Percentiles rank a stretch among this genome's conserved stretches.
Conservation (phyloP, 140 eudicot genomes). For the Bidens hawaiensis region DNA sequence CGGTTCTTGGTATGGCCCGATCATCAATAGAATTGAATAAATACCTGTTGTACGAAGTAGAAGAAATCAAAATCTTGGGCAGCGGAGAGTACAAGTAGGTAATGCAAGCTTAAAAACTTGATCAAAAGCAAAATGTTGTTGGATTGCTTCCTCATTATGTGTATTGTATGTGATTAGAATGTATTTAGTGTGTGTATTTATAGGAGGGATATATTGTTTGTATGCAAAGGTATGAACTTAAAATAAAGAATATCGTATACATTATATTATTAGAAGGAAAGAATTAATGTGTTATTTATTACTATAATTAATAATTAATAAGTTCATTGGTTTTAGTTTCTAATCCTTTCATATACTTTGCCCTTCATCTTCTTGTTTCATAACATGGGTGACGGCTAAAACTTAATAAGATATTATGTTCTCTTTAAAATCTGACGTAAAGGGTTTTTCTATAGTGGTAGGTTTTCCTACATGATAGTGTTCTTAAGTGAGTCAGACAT, state of each 20-base stretch:
- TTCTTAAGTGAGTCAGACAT: too few species aligned
- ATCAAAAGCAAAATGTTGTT: constrained; percentile 16
- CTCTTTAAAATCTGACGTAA: too few species aligned
- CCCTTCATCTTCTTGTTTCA: too few species aligned
- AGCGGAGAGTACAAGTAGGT: constrained; percentile 29
- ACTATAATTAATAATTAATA: too few species aligned
- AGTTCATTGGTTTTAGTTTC: too few species aligned
- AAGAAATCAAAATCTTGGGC: constrained; percentile 57
- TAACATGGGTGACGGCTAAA: too few species aligned
- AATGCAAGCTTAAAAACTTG: constrained; percentile 30
- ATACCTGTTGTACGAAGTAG: constrained; percentile 58
- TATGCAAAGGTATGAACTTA: constrained; percentile 13
- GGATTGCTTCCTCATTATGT: background rate
- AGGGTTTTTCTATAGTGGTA: too few species aligned
- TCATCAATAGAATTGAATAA: too few species aligned
- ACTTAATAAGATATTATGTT: too few species aligned
- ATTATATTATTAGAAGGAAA: too few species aligned
- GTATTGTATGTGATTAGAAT: constrained; percentile 8
- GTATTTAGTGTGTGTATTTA: constrained; percentile 12
- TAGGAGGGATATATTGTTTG: constrained; percentile 9
- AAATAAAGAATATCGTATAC: constrained; percentile 9
- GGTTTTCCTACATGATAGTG: too few species aligned
- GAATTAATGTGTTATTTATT: background rate
- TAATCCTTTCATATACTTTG: too few species aligned
- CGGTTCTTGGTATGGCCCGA: background rate